Evolutionary conservation across 1,284 basidiomycete genomes (phyloP).

Genomic region (Sporisorium scitamineum): DNA sequence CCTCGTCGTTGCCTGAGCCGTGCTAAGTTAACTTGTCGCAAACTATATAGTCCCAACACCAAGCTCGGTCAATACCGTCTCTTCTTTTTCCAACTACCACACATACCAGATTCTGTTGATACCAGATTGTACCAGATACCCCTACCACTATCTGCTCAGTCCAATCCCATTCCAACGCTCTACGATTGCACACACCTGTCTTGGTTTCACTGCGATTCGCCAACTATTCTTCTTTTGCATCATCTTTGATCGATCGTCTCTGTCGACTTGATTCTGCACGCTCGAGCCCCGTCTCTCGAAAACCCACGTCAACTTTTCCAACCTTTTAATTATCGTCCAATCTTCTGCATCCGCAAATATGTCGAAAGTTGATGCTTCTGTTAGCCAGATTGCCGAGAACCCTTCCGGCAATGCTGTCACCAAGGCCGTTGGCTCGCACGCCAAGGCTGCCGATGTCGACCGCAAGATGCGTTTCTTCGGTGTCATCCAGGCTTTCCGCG

Average conservation of each 20-base stretch:
- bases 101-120: constrained; percentile 40
- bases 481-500: constrained; percentile 64
- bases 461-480: constrained; percentile 64
- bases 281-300: neutral
- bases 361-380: constrained; percentile 39
- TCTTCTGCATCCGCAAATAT: constrained; percentile 24
- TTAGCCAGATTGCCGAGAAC: constrained; percentile 50
- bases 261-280: constrained; percentile 28
- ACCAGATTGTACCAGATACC: constrained; percentile 32
- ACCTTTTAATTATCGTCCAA: too few species aligned
- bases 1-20: neutral
- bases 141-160: constrained; percentile 42
- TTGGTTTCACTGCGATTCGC: constrained; percentile 50
- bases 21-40: constrained; percentile 3
- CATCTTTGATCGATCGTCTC: constrained; percentile 29
- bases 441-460: constrained; percentile 59
- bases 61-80: neutral
- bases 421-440: constrained; percentile 35
- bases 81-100: constrained; percentile 13
- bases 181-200: constrained; percentile 44
- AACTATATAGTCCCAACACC: constrained; percentile 28
- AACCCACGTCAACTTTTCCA: neutral
- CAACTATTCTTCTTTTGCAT: neutral
- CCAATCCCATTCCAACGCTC: neutral
- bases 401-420: constrained; percentile 50